Evolutionary conservation across 192 early-diverging fungal species (phyloP), one percentile per base, ranked within the genome.

Genomic region (Phlyctochytrium planicorne): DNA sequence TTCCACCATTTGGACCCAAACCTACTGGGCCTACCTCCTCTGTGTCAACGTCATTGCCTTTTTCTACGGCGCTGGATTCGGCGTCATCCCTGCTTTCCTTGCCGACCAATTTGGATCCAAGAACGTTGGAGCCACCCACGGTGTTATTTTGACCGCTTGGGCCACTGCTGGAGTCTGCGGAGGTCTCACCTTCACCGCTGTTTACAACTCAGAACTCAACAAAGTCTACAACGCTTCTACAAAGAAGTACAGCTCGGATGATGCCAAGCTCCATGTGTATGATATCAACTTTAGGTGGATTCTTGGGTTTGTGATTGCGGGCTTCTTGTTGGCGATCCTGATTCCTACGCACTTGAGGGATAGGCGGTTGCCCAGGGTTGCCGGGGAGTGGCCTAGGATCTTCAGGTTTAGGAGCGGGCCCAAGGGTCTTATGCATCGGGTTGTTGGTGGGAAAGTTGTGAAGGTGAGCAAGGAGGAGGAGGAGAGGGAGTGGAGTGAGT

Each of bases 51-150:
- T 84, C 50, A 82, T 89, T 31, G 87, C 88, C 0, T 66, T 85
- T 3, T 89, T 84, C 76, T 92, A 91, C 62, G 91, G 91, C 25
- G 88, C 85, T 24, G 91, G 91, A 6, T 90, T 92, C 35, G 88
- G 89, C 29, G 81, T 88, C 66, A 89, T 92, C 63, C 88, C 89
- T 0, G 88, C 89, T 4, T 89, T 88, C 69, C 69, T 92, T 32
- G 83, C 88, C 14, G 91, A 92, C 65, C 87, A 89, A 84, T 92
- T 92, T 73, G 88, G 88, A n/a, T 81, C 85, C n/a, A 78, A 86
- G 29, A 92, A 92, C 75, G 86, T 89, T 71, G 83, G 87, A 0
- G 81, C 86, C 0, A 85, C 87, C 34, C 89, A 92, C 64, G 91
- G 91, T 3, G 77, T 92, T 30, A 90, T 91, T 30, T 80, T 92